Evolutionary conservation across 1,284 basidiomycete species (phyloP).

Genomic region (Filobasidium uniguttulatum): DNA sequence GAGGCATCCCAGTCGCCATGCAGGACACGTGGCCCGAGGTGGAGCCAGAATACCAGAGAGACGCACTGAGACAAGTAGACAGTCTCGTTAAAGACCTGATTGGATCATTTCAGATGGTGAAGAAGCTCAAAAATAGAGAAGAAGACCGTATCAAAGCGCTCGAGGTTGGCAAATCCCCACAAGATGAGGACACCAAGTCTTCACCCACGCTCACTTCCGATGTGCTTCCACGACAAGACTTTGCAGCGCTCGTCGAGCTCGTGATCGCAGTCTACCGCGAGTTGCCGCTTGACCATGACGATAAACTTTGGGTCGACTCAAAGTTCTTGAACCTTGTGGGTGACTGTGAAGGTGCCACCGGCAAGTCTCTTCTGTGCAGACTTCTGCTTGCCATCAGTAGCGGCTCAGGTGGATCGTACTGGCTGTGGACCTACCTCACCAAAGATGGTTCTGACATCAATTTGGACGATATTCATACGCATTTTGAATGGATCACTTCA

Average conservation of each 20-base stretch:
- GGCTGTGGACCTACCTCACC: slow-evolving; percentile 4
- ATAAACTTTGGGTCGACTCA: slow-evolving; percentile 12
- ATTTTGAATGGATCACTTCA: slow-evolving; percentile 8
- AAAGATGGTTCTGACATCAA: not conserved
- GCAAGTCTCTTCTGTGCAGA: slow-evolving; percentile 1
- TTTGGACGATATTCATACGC: slow-evolving; percentile 9
- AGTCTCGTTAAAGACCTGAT: slow-evolving; percentile 10
- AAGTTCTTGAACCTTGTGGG: slow-evolving; percentile 13
- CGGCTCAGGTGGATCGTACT: slow-evolving; percentile 7
- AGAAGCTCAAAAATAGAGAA: slow-evolving; percentile 10
- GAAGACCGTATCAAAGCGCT: slow-evolving; percentile 10
- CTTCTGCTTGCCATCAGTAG: slow-evolving; percentile 9
- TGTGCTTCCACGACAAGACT: slow-evolving; percentile 5
- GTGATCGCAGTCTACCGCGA: slow-evolving; percentile 13
- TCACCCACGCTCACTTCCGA: not conserved
- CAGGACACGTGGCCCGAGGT: slow-evolving; percentile 10
- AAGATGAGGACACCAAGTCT: not conserved
- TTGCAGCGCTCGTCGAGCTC: slow-evolving; percentile 10
- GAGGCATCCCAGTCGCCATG: not conserved
- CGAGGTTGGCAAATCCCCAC: not conserved
- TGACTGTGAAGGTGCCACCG: slow-evolving; percentile 4
- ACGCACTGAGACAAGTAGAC: slow-evolving; percentile 10
- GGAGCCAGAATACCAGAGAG: slow-evolving; percentile 11
- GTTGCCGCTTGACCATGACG: slow-evolving; percentile 12
- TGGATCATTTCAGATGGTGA: slow-evolving; percentile 9